phyloP scores from a whole-genome alignment of 2,329 filamentous ascomycete species.

The Scopulariopsis brevicaulis region DNA sequence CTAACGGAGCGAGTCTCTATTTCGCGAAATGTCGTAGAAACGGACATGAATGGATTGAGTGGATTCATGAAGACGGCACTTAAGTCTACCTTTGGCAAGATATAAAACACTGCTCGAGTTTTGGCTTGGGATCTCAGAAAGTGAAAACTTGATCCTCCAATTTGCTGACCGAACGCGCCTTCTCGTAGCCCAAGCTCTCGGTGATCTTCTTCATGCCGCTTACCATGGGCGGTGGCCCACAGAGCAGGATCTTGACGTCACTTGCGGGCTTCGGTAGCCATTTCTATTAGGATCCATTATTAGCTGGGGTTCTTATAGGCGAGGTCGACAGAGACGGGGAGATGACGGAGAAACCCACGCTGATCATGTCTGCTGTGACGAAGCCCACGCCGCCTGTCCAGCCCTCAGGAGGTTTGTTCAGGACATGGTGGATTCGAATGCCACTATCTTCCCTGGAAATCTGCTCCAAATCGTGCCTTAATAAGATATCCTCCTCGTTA shows the following conservation, averaged over 20 bases:
- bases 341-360: conserved; percentile 48
- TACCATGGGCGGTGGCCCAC: conserved; percentile 94
- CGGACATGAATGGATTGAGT: too few species aligned
- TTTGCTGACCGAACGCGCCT: conserved; percentile 93
- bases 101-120: too few species aligned
- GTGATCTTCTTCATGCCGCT: conserved; percentile 94
- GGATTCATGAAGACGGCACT: too few species aligned
- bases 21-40: too few species aligned
- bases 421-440: conserved; percentile 85
- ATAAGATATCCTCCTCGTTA: conserved; percentile 79
- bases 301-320: conserved; percentile 6
- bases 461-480: conserved; percentile 82
- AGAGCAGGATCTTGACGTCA: conserved; percentile 90
- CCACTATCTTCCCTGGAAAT: conserved; percentile 65
- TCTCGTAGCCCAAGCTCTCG: conserved; percentile 79
- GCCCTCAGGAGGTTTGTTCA: conserved; percentile 87
- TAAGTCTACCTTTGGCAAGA: too few species aligned
- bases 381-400: conserved; percentile 93
- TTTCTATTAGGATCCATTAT: conserved; percentile 41
- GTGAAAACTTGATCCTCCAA: conserved; percentile 96
- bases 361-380: conserved; percentile 92
- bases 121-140: too few species aligned
- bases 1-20: too few species aligned
- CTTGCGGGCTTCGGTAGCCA: conserved; percentile 69
- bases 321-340: background rate